Conservation (phyloP, 805 yeast genomes). For the Candida oleophila region DNA sequence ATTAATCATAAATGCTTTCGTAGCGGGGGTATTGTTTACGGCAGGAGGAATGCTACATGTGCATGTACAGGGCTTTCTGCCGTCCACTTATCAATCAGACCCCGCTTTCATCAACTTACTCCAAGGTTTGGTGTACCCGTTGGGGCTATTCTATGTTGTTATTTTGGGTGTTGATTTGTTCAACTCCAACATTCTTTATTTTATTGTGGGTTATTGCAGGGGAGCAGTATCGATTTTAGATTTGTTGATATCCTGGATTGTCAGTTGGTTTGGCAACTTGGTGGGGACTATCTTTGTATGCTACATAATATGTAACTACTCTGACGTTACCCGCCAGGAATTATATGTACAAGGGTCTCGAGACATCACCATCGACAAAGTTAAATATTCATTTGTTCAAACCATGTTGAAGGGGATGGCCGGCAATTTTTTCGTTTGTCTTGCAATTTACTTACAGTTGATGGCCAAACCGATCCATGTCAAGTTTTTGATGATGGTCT, state of each 20-base stretch:
- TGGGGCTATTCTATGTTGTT: constrained; percentile 75
- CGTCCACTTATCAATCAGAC: constrained; percentile 36
- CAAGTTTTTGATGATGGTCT: constrained; percentile 56
- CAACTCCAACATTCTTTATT: constrained; percentile 72
- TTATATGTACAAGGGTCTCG: constrained; percentile 48
- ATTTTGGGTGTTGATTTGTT: constrained; percentile 73
- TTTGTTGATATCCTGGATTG: constrained; percentile 60
- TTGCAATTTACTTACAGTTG: constrained; percentile 74
- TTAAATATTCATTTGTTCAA: constrained; percentile 50
- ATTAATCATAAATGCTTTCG: constrained; percentile 58
- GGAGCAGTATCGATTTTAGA: constrained; percentile 70
- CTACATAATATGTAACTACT: constrained; percentile 58
- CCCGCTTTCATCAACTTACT: constrained; percentile 55
- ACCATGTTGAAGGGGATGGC: constrained; percentile 70
- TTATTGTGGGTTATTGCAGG: constrained; percentile 64
- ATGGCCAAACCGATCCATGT: constrained; percentile 82
- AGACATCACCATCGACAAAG: constrained; percentile 44
- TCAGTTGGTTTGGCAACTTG: constrained; percentile 67
- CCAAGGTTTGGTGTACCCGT: constrained; percentile 64
- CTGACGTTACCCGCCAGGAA: constrained; percentile 46
- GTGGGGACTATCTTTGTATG: constrained; percentile 65
- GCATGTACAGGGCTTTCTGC: constrained; percentile 52
- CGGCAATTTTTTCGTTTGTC: constrained; percentile 74
- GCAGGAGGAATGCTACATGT: constrained; percentile 73
- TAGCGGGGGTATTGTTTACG: constrained; percentile 69